phyloP scores from a whole-genome alignment of 805 yeast genomes.

The Candida ulmi region DNA sequence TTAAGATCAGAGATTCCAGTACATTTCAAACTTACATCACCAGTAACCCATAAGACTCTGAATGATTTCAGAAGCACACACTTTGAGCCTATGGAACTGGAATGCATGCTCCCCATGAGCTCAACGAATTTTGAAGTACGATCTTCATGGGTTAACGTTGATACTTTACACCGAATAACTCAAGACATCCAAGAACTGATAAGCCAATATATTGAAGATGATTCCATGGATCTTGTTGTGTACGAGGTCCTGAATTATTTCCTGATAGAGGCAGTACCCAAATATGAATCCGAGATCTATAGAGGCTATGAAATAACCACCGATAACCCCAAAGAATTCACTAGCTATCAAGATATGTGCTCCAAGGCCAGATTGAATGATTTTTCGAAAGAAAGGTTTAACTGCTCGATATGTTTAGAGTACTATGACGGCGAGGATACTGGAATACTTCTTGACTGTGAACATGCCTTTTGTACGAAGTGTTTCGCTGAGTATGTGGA shows the following conservation, averaged over 20 bases:
- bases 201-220: not conserved
- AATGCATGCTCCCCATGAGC: constrained; percentile 28
- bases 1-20: constrained; percentile 1
- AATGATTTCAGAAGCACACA: not conserved
- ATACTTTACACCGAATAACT: constrained; percentile 12
- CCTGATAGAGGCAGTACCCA: constrained; percentile 16
- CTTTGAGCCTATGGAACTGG: constrained; percentile 9
- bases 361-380: constrained; percentile 17
- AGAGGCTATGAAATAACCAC: not conserved
- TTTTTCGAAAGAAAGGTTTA: constrained; percentile 33
- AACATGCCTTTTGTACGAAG: constrained; percentile 41
- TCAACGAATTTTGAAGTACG: constrained; percentile 22
- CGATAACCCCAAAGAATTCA: not conserved
- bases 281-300: constrained; percentile 2
- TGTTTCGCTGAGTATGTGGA: constrained; percentile 41
- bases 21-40: not conserved
- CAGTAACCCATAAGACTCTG: not conserved
- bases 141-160: constrained; percentile 27
- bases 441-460: constrained; percentile 36
- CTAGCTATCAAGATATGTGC: constrained; percentile 20
- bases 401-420: constrained; percentile 54
- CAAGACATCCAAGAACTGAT: constrained; percentile 24
- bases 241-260: constrained; percentile 39
- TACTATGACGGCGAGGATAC: constrained; percentile 36
- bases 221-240: constrained; percentile 31